These are phyloP conservation scores for Pseudogymnoascus sp. DNA, from an alignment of 2,329 filamentous ascomycete genomes.

Conservation along the genomic window DNA sequence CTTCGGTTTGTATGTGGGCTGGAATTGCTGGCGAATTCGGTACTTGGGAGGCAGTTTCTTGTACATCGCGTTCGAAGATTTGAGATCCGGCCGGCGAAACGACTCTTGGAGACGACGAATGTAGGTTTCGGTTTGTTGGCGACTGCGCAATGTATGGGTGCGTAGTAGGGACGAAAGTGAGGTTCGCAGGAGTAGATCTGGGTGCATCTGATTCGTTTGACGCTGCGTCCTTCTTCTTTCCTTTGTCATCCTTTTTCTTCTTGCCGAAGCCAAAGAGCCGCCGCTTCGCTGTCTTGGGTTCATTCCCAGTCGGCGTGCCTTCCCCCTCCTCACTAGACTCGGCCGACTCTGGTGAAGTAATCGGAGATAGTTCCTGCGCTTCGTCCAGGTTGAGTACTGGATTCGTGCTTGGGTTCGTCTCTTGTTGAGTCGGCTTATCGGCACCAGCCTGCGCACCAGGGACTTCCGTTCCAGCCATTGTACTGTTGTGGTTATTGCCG, in stretches of 20 bases:
- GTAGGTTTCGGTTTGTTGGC: conserved; percentile 53
- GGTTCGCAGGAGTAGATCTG: conserved; percentile 31
- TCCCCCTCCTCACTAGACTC: conserved; percentile 24
- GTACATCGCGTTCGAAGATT: conserved; percentile 93
- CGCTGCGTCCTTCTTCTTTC: conserved; percentile 32
- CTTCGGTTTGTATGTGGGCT: conserved; percentile 86
- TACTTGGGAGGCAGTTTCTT: conserved; percentile 62
- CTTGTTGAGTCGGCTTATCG: conserved; percentile 9
- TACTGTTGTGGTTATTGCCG: background rate
- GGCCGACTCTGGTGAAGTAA: conserved; percentile 14
- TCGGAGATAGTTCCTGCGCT: conserved; percentile 21
- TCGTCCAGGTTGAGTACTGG: conserved; percentile 24
- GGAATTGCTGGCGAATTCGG: conserved; percentile 82
- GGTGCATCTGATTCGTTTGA: conserved; percentile 24
- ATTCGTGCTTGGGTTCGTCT: conserved; percentile 23
- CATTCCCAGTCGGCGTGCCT: conserved; percentile 29
- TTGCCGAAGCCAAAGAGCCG: conserved; percentile 55
- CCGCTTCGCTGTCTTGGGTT: conserved; percentile 44
- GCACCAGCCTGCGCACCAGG: background rate
- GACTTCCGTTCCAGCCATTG: conserved; percentile 1
- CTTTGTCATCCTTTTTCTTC: conserved; percentile 42
- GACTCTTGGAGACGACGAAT: conserved; percentile 64
- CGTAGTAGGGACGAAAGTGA: conserved; percentile 38
- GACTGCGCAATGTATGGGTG: conserved; percentile 31
- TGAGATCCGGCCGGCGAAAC: conserved; percentile 70